Base-by-base conservation (phyloP, 1,284 basidiomycete genomes). In the Polyporus tsugae region DNA sequence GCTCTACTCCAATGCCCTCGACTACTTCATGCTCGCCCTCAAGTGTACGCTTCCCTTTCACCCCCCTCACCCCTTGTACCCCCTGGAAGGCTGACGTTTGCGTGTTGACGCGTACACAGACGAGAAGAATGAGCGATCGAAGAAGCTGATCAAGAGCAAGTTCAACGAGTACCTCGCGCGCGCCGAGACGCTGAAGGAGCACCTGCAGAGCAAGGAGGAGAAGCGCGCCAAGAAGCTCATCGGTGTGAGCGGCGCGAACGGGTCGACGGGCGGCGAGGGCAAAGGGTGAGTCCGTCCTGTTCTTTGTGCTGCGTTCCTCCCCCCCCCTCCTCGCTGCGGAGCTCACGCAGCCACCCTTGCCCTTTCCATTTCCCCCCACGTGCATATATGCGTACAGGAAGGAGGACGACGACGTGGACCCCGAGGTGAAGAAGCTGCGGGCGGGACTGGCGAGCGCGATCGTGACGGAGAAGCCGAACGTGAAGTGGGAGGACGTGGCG, bases 401-500 rank as follows among this genome's bases (percentile, higher is more conserved):
- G 80, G 91, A 85, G n/a, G 87, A 86, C 6, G 93, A 94, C 42
- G 93, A 92, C 71, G 85, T 89, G 57, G 97, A 99, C 80, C 91
- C 96, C 1, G 97, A 99, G 75, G 89, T 93, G 68, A 98, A 98
- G 88, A 99, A 99, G 81, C 87, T 99, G 49, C 89, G 98, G 36
- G 94, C 93, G 1, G 95, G 94, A 5, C 86, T 99, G 4, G 87
- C 94, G 25, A 91, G 90, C 55, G 96, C 97, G 11, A 99, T 99
- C 74, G 79, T 99, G 19, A 88, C 93, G 13, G 98, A 99, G 83
- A 98, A 92, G 73, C 97, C 97, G 19, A 96, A 99, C 79, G 94
- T 99, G 33, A 92, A 91, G 76, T 99, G 97, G 97, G 96, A 99
- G 78, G 97, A 99, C 80, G 97, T 99, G 53, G 97, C 97, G 9